These are phyloP conservation scores for Hibiscus mutabilis DNA, from an alignment of 345 rosid genomes.

Conservation along the genomic window DNA sequence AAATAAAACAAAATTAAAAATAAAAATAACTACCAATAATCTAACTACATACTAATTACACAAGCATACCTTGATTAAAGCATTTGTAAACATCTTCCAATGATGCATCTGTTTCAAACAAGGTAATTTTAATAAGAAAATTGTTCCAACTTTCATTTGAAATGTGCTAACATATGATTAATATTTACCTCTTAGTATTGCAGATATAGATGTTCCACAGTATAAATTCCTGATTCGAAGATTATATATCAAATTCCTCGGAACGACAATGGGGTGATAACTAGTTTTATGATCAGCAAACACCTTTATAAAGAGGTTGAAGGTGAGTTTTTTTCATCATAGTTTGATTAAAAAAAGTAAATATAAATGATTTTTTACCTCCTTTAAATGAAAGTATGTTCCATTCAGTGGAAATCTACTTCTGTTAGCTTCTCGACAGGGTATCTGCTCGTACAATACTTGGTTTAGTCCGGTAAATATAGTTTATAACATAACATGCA, in stretches of 20 bases:
- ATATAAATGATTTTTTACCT: constrained; percentile 29
- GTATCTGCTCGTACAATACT: constrained; percentile 37
- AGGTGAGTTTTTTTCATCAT: too few species aligned
- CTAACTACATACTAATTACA: neutral
- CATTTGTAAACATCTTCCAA: constrained; percentile 13
- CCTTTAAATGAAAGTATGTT: constrained; percentile 75
- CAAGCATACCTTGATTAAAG: constrained; percentile 38
- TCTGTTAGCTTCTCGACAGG: constrained; percentile 50
- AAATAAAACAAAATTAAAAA: neutral
- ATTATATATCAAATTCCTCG: constrained; percentile 27
- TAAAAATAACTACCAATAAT: neutral
- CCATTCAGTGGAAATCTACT: constrained; percentile 67
- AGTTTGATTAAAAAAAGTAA: neutral
- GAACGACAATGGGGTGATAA: constrained; percentile 27
- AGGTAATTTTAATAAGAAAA: neutral
- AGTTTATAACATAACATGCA: too few species aligned
- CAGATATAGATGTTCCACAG: constrained; percentile 37
- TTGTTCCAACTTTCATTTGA: too few species aligned
- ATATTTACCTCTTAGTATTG: constrained; percentile 35
- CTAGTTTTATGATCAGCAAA: constrained; percentile 69
- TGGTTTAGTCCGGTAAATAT: neutral
- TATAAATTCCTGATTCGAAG: constrained; percentile 30
- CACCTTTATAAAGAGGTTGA: constrained; percentile 28
- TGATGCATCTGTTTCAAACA: constrained; percentile 12
- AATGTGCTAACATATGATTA: neutral